Conservation (phyloP, 345 rosid species). For the Salix koriyanagi region DNA sequence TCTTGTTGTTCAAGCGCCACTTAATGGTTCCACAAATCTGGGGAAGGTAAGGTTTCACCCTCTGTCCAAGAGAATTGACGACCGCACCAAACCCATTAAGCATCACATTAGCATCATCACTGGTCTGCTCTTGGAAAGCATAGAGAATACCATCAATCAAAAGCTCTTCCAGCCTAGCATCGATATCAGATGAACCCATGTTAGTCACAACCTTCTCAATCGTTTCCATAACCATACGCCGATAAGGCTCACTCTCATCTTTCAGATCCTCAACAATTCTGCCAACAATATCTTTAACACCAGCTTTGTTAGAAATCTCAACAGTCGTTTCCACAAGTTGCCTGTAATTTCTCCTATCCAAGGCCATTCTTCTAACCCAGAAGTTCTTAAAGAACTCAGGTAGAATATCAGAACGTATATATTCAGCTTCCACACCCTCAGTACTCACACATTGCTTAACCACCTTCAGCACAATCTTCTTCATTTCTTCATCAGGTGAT, state of each 20-base stretch:
- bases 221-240: slow-evolving; percentile 99
- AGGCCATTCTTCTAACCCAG: slow-evolving; percentile 97
- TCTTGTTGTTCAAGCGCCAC: slow-evolving; percentile 98
- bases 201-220: slow-evolving; percentile 94
- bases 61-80: slow-evolving; percentile 91
- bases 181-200: slow-evolving; percentile 94
- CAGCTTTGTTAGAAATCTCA: slow-evolving; percentile 92
- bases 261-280: slow-evolving; percentile 90
- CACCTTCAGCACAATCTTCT: slow-evolving; percentile 94
- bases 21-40: slow-evolving; percentile 99
- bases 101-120: slow-evolving; percentile 97
- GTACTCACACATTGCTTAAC: slow-evolving; percentile 98
- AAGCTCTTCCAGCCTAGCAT: slow-evolving; percentile 88
- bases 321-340: slow-evolving; percentile 97
- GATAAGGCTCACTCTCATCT: slow-evolving; percentile 89
- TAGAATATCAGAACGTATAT: slow-evolving; percentile 82
- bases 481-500: slow-evolving; percentile 99
- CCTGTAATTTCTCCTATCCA: slow-evolving; percentile 88
- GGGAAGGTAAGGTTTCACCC: slow-evolving; percentile 97
- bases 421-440: slow-evolving; percentile 93
- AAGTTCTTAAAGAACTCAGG: slow-evolving; percentile 88
- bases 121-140: slow-evolving; percentile 98
- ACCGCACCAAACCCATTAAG: slow-evolving; percentile 98
- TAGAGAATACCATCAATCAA: slow-evolving; percentile 96
- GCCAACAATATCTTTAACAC: slow-evolving; percentile 92